Conservation (phyloP, 1,284 basidiomycete genomes). For the Phellinidium pouzarii region DNA sequence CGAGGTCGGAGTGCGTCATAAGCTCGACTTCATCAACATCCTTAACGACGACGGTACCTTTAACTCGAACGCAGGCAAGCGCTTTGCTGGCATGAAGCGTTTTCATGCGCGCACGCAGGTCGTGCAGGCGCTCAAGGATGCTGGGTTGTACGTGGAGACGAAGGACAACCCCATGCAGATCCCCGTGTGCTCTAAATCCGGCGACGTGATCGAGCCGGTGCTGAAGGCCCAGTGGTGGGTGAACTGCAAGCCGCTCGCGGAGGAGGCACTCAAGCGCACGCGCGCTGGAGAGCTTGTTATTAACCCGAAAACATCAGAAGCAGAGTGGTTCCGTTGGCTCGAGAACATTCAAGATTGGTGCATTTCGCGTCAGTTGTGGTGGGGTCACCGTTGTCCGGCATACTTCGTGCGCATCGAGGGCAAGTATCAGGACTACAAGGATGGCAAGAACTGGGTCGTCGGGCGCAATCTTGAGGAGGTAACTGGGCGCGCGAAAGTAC, state of each 20-base stretch:
- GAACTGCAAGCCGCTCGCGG: constrained; percentile 86
- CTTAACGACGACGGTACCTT: constrained; percentile 97
- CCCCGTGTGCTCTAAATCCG: constrained; percentile 90
- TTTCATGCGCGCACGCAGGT: constrained; percentile 90
- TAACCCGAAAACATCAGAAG: constrained; percentile 79
- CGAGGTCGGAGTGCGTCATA: constrained; percentile 86
- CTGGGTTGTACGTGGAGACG: constrained; percentile 83
- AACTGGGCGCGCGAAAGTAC: constrained; percentile 63
- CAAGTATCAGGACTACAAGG: constrained; percentile 60
- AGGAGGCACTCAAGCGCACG: constrained; percentile 88
- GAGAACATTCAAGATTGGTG: constrained; percentile 99
- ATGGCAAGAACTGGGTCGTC: constrained; percentile 87
- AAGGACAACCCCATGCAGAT: constrained; percentile 97
- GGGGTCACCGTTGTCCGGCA: constrained; percentile 96
- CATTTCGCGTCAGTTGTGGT: constrained; percentile 98
- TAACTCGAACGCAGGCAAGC: constrained; percentile 83
- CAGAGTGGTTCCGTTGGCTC: constrained; percentile 96
- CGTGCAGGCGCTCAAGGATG: constrained; percentile 80
- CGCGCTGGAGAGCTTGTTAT: constrained; percentile 81
- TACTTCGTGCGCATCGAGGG: constrained; percentile 91
- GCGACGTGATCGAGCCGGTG: constrained; percentile 93
- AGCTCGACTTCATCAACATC: constrained; percentile 92
- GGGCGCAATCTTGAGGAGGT: constrained; percentile 82
- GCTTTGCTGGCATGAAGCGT: constrained; percentile 91
- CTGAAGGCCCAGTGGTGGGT: constrained; percentile 99